Evolutionary conservation across 257 asterid species (phyloP).

Genomic region (Osmanthus fragrans): DNA sequence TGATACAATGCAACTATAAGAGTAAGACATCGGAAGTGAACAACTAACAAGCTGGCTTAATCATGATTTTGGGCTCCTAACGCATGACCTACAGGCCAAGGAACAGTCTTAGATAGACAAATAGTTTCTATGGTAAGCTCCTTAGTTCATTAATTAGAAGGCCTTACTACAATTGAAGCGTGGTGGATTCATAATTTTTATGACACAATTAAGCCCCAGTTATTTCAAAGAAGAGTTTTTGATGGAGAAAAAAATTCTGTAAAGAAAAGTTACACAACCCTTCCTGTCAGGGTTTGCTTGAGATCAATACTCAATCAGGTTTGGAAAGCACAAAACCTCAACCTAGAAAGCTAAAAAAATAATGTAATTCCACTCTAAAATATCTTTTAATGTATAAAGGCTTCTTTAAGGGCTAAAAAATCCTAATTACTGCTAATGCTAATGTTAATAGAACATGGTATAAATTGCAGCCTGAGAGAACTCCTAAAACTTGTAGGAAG

Average conservation of each 20-base stretch:
- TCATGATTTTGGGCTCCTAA: background rate
- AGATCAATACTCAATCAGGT: background rate
- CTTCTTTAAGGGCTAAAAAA: background rate
- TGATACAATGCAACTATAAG: background rate
- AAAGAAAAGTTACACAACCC: background rate
- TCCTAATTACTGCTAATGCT: background rate
- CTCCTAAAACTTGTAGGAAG: background rate
- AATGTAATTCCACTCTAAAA: background rate
- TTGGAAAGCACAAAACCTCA: background rate
- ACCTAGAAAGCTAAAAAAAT: background rate
- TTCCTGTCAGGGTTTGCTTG: background rate
- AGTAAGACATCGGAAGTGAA: conserved; percentile 9
- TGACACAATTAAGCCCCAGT: background rate
- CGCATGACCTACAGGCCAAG: background rate
- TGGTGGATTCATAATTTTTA: background rate
- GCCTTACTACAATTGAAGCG: background rate
- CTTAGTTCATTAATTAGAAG: background rate
- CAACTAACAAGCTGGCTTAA: background rate
- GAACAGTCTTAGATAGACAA: background rate
- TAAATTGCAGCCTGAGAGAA: background rate
- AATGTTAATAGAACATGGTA: background rate
- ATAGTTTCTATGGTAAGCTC: background rate
- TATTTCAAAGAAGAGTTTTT: background rate
- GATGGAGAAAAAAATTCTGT: background rate
- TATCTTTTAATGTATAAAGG: background rate